Evolutionary conservation across 768 basidiomycete species (phyloP), one percentile per base, ranked within the genome.

Genomic region (Lentinula edodes): DNA sequence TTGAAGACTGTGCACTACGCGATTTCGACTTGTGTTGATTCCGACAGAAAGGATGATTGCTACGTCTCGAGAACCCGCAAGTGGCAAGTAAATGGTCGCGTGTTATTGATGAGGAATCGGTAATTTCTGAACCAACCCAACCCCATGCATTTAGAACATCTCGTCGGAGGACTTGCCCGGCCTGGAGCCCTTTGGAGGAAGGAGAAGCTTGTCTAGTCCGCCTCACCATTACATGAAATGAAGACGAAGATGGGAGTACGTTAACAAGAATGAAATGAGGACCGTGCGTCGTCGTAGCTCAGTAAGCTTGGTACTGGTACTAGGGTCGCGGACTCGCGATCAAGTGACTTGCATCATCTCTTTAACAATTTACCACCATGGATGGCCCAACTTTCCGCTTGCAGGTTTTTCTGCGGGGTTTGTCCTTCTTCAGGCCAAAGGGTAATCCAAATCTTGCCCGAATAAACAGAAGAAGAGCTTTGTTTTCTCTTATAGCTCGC

Each of bases 51-150:
- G 81, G 73, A 64, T 80, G 74, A 7, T 68, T 70, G 65, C 79
- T 88, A 57, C 74, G 77, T 56, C 67, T 65, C 0, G 85, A 83
- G 52, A 94, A 75, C 10, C 90, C 89, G 64, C 88, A 93, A 1
- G 90, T 82, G 61, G 82, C 76, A 46, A 87, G 73, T 52, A 81
- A 77, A 68, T 94, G 90, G 59, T 88, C 85, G 41, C 75, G 68
- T 16, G 87, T 83, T 64, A 95, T 90, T n/a, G 83, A 73, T 2
- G 81, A 80, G 61, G 76, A 68, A 57, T 80, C 73, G 16, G 73
- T 73, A 54, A 85, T 87, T 66, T 88, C 85, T 48, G 86, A 81
- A 54, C 82, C 86, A 55, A 92, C 88, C 93, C 93, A 95, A 54
- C 80, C 81, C 93, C 93, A 94, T 32, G 75, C 74, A n/a, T 80